Percentiles rank a stretch among this genome's conserved stretches.
phyloP scores from a whole-genome alignment of 331 rosid species.

The Rosa hybrid region DNA sequence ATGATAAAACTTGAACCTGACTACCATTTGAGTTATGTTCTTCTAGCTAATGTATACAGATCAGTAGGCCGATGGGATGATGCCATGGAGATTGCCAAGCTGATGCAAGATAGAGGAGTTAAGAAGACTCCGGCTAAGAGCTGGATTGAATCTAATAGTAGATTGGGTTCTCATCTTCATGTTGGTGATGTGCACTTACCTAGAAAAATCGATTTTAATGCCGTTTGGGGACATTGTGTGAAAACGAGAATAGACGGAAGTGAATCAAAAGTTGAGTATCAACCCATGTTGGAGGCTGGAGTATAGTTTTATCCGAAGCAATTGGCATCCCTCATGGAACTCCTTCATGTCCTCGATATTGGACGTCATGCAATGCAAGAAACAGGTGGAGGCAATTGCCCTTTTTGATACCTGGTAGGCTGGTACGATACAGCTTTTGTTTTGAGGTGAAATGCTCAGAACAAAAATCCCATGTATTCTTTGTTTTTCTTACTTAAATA shows the following conservation, averaged over 20 bases:
- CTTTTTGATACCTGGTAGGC: neutral
- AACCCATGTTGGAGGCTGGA: constrained; percentile 9
- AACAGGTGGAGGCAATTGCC: neutral
- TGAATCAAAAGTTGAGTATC: constrained; percentile 3
- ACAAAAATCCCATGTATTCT: neutral
- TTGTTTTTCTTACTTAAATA: neutral
- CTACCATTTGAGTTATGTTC: constrained; percentile 72
- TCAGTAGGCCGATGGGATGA: constrained; percentile 82
- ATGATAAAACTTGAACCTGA: constrained; percentile 71
- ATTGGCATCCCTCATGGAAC: neutral
- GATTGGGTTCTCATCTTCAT: constrained; percentile 34
- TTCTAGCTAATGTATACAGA: constrained; percentile 70
- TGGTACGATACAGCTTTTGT: neutral
- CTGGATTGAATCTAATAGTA: constrained; percentile 60
- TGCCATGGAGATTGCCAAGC: constrained; percentile 59
- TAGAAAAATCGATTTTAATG: constrained; percentile 19
- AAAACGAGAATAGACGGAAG: neutral
- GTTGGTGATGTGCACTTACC: constrained; percentile 23
- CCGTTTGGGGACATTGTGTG: constrained; percentile 31
- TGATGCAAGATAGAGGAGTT: constrained; percentile 79
- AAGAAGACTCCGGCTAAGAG: constrained; percentile 76
- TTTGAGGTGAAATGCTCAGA: neutral
- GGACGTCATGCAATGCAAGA: neutral
- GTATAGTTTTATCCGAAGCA: neutral
- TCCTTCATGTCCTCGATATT: neutral